These are phyloP conservation scores for Phytophthora tubulina DNA, from an alignment of 352 stramenopile species.

Conservation along the genomic window DNA sequence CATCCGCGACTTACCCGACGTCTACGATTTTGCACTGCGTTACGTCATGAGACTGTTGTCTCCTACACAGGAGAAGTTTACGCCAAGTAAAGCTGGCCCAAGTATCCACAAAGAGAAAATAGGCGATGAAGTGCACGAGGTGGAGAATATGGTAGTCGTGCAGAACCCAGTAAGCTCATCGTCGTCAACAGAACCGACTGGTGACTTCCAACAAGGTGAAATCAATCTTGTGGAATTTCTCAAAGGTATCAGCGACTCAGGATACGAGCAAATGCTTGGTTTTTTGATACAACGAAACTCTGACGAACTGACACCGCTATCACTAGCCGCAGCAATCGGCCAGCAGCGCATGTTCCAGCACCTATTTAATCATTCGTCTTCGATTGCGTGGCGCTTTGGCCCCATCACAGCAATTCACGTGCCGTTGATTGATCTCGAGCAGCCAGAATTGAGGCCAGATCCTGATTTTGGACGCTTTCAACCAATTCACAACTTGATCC, in stretches of 20 bases:
- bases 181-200: conserved; percentile 2
- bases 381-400: conserved; percentile 62
- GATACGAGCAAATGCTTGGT: conserved; percentile 44
- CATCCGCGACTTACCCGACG: conserved; percentile 60
- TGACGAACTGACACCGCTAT: conserved; percentile 65
- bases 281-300: conserved; percentile 63
- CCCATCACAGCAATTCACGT: conserved; percentile 66
- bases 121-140: conserved; percentile 13
- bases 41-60: conserved; percentile 55
- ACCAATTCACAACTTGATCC: conserved; percentile 25
- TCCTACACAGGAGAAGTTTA: neutral
- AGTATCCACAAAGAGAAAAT: conserved; percentile 3
- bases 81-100: conserved; percentile 4
- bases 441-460: conserved; percentile 41
- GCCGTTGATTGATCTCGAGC: conserved; percentile 64
- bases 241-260: conserved; percentile 34
- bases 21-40: conserved; percentile 67
- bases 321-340: conserved; percentile 61
- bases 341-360: conserved; percentile 69
- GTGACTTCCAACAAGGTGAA: conserved; percentile 13
- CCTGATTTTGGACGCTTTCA: conserved; percentile 38
- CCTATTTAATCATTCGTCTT: conserved; percentile 57
- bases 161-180: neutral
- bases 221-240: conserved; percentile 50
- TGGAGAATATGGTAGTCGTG: conserved; percentile 30